Evolutionary conservation across 2,329 filamentous ascomycete genomes (phyloP), one percentile per base, ranked within the genome.

Genomic region (Epichloe festucae): DNA sequence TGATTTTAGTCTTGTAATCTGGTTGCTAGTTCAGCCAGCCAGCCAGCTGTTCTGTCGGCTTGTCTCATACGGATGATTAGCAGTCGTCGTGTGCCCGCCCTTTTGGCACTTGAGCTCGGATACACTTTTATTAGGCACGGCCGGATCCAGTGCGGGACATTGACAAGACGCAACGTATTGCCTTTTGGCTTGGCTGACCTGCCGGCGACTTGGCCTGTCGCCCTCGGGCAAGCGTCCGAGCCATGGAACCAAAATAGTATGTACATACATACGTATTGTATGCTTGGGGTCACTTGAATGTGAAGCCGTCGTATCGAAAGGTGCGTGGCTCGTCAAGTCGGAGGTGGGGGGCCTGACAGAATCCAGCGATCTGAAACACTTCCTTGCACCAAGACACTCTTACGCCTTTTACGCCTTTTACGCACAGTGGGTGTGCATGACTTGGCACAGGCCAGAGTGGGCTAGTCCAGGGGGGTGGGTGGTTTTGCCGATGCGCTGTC

Each of bases 331-430:
- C 39, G 19, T 38, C 31, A 31, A 31, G 31, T 31, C 31, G 31
- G 31, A 31, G 31, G 31, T 31, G 31, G 31, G 23, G 35, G 3
- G 36, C 34, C 46, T 19, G n/a, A 49, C 5, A 14, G 12, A 5
- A 40, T 35, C 43, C 54, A 50, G 49, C 40, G 48, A 58, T 56
- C 55, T 59, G 57, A 59, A 59, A 59, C 57, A 48, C 35, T 36
- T 44, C 50, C 49, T 55, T 51, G 53, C 52, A 49, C 53, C 51
- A 57, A 43, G 40, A 31, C 27, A 31, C 27, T 10, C 1, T 31
- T 31, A 31, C 8, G 1, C 27, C n/a, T n/a, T n/a, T n/a, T n/a
- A n/a, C n/a, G n/a, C n/a, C n/a, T 10, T 3, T 31, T 31, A 31
- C 8, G 1, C 27, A n/a, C 46, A 41, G 35, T 15, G 10, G 8